Evolutionary conservation across 1,284 basidiomycete genomes (phyloP).

Genomic region (Salmacisia buchloeana): DNA sequence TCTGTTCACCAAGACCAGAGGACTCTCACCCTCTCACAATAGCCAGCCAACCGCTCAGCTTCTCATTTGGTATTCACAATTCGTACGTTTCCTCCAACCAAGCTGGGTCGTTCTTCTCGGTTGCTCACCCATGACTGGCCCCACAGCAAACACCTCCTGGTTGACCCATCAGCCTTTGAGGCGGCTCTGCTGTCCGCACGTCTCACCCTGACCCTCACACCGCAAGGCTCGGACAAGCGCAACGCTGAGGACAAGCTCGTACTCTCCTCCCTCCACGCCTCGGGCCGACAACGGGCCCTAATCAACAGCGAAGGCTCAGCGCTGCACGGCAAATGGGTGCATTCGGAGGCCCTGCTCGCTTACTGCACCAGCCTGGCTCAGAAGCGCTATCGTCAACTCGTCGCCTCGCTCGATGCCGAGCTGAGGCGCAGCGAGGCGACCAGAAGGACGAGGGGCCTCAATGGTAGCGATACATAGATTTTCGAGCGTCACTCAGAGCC

Average conservation of each 20-base stretch:
- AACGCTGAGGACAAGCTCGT: neutral
- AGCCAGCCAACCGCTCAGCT: slow-evolving; percentile 58
- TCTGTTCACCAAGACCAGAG: slow-evolving; percentile 60
- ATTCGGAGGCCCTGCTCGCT: neutral
- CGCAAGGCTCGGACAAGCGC: neutral
- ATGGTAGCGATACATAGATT: no score
- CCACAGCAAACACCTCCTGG: slow-evolving; percentile 63
- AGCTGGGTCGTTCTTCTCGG: slow-evolving; percentile 1
- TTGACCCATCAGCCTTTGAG: slow-evolving; percentile 84
- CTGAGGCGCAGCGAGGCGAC: neutral
- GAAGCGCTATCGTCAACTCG: neutral
- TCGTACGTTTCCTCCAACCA: slow-evolving; percentile 51
- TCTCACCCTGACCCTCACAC: slow-evolving; percentile 14
- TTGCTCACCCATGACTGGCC: slow-evolving; percentile 4
- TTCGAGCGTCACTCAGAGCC: no score
- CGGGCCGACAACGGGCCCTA: neutral
- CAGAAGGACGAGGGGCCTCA: no score
- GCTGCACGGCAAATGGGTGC: neutral
- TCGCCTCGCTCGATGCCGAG: neutral
- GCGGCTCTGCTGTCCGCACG: slow-evolving; percentile 63
- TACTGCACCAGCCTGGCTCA: neutral
- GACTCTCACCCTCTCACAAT: slow-evolving; percentile 56
- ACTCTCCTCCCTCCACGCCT: neutral
- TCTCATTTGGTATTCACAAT: slow-evolving; percentile 73
- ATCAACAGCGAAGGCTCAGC: neutral